Percentiles rank a stretch among this genome's conserved stretches.
phyloP scores from a whole-genome alignment of 2,329 filamentous ascomycete species.

The Daldinia sp. region DNA sequence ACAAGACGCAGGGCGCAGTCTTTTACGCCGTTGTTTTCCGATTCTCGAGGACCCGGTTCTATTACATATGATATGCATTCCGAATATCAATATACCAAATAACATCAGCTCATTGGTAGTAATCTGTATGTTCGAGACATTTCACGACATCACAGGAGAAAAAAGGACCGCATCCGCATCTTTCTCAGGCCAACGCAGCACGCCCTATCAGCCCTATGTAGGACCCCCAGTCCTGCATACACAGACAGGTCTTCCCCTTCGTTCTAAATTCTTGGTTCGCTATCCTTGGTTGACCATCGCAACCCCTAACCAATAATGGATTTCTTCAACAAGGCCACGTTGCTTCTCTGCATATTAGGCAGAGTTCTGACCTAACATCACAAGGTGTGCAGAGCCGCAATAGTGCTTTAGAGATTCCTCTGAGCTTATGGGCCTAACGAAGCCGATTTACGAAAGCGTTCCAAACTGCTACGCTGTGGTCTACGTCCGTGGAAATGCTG shows the following conservation, averaged over 20 bases:
- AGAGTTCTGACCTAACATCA: conserved; percentile 2
- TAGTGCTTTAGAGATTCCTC: conserved; percentile 25
- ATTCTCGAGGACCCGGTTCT: conserved; percentile 5
- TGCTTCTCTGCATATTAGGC: conserved; percentile 14
- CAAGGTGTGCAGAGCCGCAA: conserved; percentile 26
- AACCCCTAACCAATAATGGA: conserved; percentile 6
- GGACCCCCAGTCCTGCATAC: conserved; percentile 30
- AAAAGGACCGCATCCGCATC: conserved; percentile 5
- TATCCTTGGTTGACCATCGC: conserved; percentile 10
- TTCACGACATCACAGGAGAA: conserved; percentile 8
- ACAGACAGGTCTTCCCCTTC: conserved; percentile 12
- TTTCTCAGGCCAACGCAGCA: conserved; percentile 18
- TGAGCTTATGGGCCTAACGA: conserved; percentile 36
- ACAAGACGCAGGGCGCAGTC: conserved; percentile 33
- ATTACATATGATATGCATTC: conserved; percentile 10
- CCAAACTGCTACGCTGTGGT: neutral
- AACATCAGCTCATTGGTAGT: neutral
- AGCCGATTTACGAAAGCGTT: neutral
- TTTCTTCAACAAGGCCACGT: conserved; percentile 36
- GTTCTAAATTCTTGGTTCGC: conserved; percentile 10
- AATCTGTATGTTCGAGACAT: conserved; percentile 7
- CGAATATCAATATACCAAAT: conserved; percentile 11
- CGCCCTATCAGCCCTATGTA: conserved; percentile 39
- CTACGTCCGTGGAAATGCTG: conserved; percentile 13
- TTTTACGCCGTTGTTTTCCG: conserved; percentile 31